Evolutionary conservation across 139 green algal species (phyloP).

Genomic region (Micractinium conductrix): DNA sequence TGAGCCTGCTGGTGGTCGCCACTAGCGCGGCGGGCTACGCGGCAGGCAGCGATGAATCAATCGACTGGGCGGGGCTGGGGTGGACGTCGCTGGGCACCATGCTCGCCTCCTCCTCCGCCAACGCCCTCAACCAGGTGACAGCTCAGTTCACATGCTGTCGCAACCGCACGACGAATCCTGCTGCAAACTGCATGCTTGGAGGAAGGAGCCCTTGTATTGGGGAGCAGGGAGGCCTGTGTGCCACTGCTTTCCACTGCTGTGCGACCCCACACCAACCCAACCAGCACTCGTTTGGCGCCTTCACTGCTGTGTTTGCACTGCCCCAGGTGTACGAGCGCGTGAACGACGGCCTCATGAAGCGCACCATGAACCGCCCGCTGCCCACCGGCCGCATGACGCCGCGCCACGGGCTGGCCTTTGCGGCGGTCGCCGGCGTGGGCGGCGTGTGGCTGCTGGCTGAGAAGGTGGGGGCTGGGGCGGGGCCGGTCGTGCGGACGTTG

Average conservation of each 20-base stretch:
- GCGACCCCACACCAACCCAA: no score
- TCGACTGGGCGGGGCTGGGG: constrained; percentile 76
- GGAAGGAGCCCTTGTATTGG: no score
- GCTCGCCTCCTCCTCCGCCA: constrained; percentile 85
- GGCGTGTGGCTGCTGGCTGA: constrained; percentile 77
- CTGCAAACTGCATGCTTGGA: no score
- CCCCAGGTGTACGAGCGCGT: constrained; percentile 76
- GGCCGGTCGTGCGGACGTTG: not conserved
- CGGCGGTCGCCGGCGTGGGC: constrained; percentile 61
- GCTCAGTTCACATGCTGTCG: not conserved
- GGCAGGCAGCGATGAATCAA: constrained; percentile 71
- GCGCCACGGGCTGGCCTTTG: constrained; percentile 86
- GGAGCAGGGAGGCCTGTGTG: no score
- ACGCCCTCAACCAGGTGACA: constrained; percentile 92
- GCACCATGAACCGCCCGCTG: constrained; percentile 92
- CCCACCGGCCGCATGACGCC: constrained; percentile 80
- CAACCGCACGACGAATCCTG: not conserved
- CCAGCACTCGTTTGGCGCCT: no score
- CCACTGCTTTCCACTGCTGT: no score
- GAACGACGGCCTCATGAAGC: constrained; percentile 87
- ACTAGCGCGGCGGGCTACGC: constrained; percentile 90
- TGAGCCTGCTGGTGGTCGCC: constrained; percentile 90
- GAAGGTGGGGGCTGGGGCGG: constrained; percentile 56
- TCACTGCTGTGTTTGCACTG: no score
- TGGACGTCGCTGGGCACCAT: constrained; percentile 93